phyloP scores from a whole-genome alignment of 768 basidiomycete genomes.

The Paxillus involutus region DNA sequence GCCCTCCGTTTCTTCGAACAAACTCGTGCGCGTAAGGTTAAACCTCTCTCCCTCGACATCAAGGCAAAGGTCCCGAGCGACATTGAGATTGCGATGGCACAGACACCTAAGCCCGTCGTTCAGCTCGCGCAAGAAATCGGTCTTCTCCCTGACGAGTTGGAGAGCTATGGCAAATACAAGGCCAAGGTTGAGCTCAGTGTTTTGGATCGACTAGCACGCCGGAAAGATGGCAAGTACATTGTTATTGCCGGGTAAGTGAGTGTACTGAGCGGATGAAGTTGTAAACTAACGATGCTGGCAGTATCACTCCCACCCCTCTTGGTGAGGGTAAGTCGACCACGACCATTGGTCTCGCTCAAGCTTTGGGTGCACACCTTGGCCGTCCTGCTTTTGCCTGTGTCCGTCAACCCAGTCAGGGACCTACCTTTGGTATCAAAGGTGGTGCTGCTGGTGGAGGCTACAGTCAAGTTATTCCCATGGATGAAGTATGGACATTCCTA shows the following conservation, averaged over 20 bases:
- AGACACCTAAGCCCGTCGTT: slow-evolving; percentile 86
- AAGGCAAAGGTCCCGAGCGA: slow-evolving; percentile 90
- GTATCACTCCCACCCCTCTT: slow-evolving; percentile 94
- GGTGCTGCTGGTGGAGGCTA: slow-evolving; percentile 98
- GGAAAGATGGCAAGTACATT: slow-evolving; percentile 94
- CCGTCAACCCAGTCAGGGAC: slow-evolving; percentile 97
- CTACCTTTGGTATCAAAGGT: slow-evolving; percentile 99
- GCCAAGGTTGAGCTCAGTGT: slow-evolving; percentile 94
- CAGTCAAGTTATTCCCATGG: slow-evolving; percentile 99
- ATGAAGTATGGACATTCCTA: slow-evolving; percentile 57
- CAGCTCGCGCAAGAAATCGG: slow-evolving; percentile 89
- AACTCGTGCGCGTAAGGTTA: slow-evolving; percentile 63
- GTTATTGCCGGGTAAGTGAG: slow-evolving; percentile 80
- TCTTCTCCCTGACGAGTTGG: slow-evolving; percentile 80
- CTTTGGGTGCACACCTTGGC: slow-evolving; percentile 90
- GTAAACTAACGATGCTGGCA: slow-evolving; percentile 22
- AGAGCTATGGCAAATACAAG: slow-evolving; percentile 94
- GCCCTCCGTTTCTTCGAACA: slow-evolving; percentile 81
- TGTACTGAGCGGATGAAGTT: neutral
- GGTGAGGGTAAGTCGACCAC: slow-evolving; percentile 99
- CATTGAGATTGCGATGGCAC: slow-evolving; percentile 94
- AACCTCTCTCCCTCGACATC: slow-evolving; percentile 77
- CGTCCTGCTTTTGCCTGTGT: slow-evolving; percentile 96
- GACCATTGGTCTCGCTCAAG: slow-evolving; percentile 95
- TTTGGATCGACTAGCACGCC: slow-evolving; percentile 78